Conservation (phyloP, 768 basidiomycete genomes). For the Serendipita indica region DNA sequence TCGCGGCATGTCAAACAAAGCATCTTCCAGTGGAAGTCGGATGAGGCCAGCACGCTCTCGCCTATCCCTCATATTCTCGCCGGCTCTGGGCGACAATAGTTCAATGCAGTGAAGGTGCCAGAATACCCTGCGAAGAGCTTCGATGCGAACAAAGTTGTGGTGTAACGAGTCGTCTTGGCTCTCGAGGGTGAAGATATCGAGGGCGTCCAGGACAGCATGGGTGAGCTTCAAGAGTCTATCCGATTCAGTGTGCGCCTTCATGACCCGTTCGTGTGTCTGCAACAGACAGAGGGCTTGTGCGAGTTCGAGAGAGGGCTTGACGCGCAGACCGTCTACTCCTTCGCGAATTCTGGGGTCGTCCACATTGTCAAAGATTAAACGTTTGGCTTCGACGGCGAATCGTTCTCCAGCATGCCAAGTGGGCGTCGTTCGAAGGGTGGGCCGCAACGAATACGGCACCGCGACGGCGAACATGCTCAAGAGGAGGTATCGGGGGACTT, state of each 20-base stretch:
- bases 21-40: slow-evolving; percentile 66
- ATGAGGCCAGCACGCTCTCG: slow-evolving; percentile 25
- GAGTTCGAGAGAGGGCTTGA: slow-evolving; percentile 47
- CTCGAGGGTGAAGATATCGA: slow-evolving; percentile 52
- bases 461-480: slow-evolving; percentile 66
- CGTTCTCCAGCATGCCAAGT: slow-evolving; percentile 19
- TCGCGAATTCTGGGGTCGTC: slow-evolving; percentile 41
- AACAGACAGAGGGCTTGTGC: slow-evolving; percentile 65
- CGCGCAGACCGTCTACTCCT: background rate
- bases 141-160: slow-evolving; percentile 11
- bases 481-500: slow-evolving; percentile 54
- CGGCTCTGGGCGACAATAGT: slow-evolving; percentile 26
- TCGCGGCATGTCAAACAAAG: slow-evolving; percentile 49
- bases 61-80: too few species aligned
- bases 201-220: slow-evolving; percentile 47
- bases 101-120: slow-evolving; percentile 62
- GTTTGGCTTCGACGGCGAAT: slow-evolving; percentile 40
- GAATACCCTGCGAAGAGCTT: slow-evolving; percentile 68
- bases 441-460: slow-evolving; percentile 57
- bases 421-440: slow-evolving; percentile 40
- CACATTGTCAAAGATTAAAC: slow-evolving; percentile 55
- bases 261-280: slow-evolving; percentile 46
- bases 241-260: slow-evolving; percentile 23
- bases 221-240: slow-evolving; percentile 25
- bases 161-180: slow-evolving; percentile 38